Evolutionary conservation across 139 green algal species (phyloP), one percentile per base, ranked within the genome.

Genomic region (Auxenochlorella pyrenoidosa): DNA sequence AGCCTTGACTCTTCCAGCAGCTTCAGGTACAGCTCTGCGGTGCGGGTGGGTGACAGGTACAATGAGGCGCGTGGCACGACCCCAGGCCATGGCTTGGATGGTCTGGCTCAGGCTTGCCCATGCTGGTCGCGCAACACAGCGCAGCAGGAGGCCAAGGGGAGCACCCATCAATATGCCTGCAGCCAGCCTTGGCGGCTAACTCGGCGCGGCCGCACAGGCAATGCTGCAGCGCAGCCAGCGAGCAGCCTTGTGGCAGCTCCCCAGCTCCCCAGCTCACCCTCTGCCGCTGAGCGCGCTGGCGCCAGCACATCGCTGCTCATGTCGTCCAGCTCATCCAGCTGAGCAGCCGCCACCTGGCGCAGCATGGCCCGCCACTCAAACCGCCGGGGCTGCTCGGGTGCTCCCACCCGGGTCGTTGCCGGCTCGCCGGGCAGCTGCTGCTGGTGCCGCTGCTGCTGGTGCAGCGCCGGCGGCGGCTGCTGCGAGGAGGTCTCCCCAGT

Each of bases 341-440:
- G 38, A 28, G 43, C 44, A 19, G 38, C 12, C 75, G 36, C n/a
- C 51, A 83, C 51, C 78, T 71, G 51, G 40, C 22, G 80, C 80
- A 85, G 28, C 59, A 75, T 63, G 5, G 63, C 30, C 30, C 60
- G 80, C 80, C 80, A 85, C 40, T 76, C 79, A 38, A 32, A 22
- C 54, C 58, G 79, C 43, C 75, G 21, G 3, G 22, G n/a, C 71
- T 15, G n/a, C 38, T 59, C 24, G 40, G 73, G 18, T 26, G 38
- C 40, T 38, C 10, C 70, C 36, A 21, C 1, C 68, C n/a, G 24
- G 1, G 68, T 10, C 68, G 68, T n/a, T 1, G 22, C 73, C 40
- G 34, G 13, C 43, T 3, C 32, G 30, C 30, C 6, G 13, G 43
- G 15, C 41, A 36, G 24, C 73, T 26, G 73, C 73, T 40, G 41